Evolutionary conservation across 805 yeast genomes (phyloP).

Genomic region (Naumovozyma baii): DNA sequence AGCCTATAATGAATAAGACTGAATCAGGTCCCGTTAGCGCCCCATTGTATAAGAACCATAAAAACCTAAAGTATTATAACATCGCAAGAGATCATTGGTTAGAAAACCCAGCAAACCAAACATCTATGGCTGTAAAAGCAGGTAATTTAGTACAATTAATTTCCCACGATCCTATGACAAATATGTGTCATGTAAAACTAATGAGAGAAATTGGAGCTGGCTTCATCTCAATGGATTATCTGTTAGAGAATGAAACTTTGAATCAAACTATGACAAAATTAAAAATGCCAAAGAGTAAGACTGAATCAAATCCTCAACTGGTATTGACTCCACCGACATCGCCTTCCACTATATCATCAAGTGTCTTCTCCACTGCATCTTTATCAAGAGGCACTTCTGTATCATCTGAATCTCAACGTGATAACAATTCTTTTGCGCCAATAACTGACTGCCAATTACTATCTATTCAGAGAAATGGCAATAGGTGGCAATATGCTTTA

Average conservation of each 20-base stretch:
- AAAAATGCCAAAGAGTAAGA: not conserved
- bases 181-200: slow-evolving; percentile 8
- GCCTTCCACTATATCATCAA: slow-evolving; percentile 14
- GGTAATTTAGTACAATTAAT: slow-evolving; percentile 13
- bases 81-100: not conserved
- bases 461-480: slow-evolving; percentile 7
- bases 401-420: not conserved
- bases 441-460: slow-evolving; percentile 5
- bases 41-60: not conserved
- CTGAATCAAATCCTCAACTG: slow-evolving; percentile 1
- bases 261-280: slow-evolving; percentile 2
- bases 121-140: not conserved
- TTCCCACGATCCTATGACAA: slow-evolving; percentile 5
- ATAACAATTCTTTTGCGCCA: not conserved
- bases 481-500: slow-evolving; percentile 14
- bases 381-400: slow-evolving; percentile 7
- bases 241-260: slow-evolving; percentile 8
- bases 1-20: not conserved
- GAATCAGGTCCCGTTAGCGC: not conserved
- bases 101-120: not conserved
- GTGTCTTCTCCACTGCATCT: slow-evolving; percentile 9
- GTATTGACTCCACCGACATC: slow-evolving; percentile 16
- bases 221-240: slow-evolving; percentile 6
- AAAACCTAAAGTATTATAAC: too few relatives aligned
- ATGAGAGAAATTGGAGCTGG: slow-evolving; percentile 12